Percentiles rank a stretch among this genome's conserved stretches.
Evolutionary conservation across 2,329 filamentous ascomycete genomes (phyloP).

Genomic region (Erysiphe pulchra): DNA sequence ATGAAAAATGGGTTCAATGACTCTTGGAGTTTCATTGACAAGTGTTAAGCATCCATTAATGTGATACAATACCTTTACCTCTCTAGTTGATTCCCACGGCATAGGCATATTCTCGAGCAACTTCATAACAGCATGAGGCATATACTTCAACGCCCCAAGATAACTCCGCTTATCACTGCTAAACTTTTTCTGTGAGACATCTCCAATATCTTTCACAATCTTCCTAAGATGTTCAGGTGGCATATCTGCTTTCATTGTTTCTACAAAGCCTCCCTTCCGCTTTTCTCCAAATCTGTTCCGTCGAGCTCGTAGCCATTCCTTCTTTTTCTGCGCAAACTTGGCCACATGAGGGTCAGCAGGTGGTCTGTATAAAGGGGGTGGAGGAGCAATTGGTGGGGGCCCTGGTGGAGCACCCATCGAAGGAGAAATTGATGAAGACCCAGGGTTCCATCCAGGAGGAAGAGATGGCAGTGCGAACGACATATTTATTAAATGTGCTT

Average conservation of each 20-base stretch:
- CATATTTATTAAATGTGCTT: slow-evolving; percentile 19
- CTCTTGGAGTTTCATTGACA: slow-evolving; percentile 86
- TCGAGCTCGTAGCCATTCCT: slow-evolving; percentile 85
- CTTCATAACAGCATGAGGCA: slow-evolving; percentile 96
- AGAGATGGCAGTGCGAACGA: slow-evolving; percentile 36
- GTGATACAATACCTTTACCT: slow-evolving; percentile 95
- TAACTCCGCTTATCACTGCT: slow-evolving; percentile 97
- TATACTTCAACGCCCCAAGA: slow-evolving; percentile 90
- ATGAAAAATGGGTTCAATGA: slow-evolving; percentile 94
- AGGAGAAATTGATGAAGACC: slow-evolving; percentile 15
- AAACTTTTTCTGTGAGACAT: slow-evolving; percentile 98
- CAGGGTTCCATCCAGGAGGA: slow-evolving; percentile 37
- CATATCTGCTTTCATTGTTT: slow-evolving; percentile 97
- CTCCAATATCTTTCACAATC: slow-evolving; percentile 94
- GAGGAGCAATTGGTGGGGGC: slow-evolving; percentile 51
- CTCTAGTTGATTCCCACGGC: slow-evolving; percentile 91
- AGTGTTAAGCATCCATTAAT: slow-evolving; percentile 92
- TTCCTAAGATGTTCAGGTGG: slow-evolving; percentile 94
- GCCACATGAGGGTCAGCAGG: slow-evolving; percentile 60
- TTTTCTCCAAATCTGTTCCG: slow-evolving; percentile 91
- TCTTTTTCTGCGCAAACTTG: slow-evolving; percentile 97
- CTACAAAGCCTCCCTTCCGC: slow-evolving; percentile 83
- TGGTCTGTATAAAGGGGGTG: slow-evolving; percentile 65
- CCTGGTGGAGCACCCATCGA: slow-evolving; percentile 20
- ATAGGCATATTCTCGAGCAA: slow-evolving; percentile 98